Evolutionary conservation across 768 basidiomycete genomes (phyloP).

Genomic region (Phanerochaete carnosa): DNA sequence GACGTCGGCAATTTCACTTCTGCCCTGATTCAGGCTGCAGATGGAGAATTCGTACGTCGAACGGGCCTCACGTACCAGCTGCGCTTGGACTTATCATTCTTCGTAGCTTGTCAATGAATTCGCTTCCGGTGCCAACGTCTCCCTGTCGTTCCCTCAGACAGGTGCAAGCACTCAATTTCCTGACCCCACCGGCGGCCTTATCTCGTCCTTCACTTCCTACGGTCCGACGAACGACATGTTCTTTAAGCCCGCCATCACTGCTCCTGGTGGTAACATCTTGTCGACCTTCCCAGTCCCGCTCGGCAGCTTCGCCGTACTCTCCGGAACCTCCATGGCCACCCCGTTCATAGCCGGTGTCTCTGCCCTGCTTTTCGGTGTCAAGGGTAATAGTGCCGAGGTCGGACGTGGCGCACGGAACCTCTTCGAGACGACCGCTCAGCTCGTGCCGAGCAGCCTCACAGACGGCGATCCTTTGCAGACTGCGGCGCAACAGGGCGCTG

Average conservation of each 20-base stretch:
- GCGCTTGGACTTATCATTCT: not conserved
- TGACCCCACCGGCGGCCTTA: constrained; percentile 51
- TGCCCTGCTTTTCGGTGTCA: constrained; percentile 12
- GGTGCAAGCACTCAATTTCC: constrained; percentile 41
- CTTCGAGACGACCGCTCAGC: constrained; percentile 47
- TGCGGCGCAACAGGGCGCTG: constrained; percentile 51
- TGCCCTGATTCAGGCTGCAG: constrained; percentile 49
- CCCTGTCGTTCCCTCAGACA: constrained; percentile 45
- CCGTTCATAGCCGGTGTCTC: constrained; percentile 21
- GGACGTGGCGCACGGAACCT: constrained; percentile 33
- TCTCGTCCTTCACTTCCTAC: constrained; percentile 51
- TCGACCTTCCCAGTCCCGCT: constrained; percentile 41
- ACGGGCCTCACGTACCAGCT: not conserved
- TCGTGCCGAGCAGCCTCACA: constrained; percentile 40
- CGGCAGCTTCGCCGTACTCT: constrained; percentile 37
- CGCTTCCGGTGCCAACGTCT: constrained; percentile 38
- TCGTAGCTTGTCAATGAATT: constrained; percentile 48
- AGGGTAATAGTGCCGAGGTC: constrained; percentile 17
- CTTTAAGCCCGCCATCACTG: constrained; percentile 51
- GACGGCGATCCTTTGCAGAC: constrained; percentile 51
- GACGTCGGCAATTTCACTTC: constrained; percentile 44
- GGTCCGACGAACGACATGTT: constrained; percentile 60
- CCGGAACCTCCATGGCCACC: constrained; percentile 41
- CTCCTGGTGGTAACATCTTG: constrained; percentile 50
- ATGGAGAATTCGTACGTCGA: constrained; percentile 51